Percentiles rank a stretch among this genome's conserved stretches.
These are phyloP conservation scores for Colletotrichum australisinense DNA, from an alignment of 2,329 filamentous ascomycete genomes.

Conservation along the genomic window DNA sequence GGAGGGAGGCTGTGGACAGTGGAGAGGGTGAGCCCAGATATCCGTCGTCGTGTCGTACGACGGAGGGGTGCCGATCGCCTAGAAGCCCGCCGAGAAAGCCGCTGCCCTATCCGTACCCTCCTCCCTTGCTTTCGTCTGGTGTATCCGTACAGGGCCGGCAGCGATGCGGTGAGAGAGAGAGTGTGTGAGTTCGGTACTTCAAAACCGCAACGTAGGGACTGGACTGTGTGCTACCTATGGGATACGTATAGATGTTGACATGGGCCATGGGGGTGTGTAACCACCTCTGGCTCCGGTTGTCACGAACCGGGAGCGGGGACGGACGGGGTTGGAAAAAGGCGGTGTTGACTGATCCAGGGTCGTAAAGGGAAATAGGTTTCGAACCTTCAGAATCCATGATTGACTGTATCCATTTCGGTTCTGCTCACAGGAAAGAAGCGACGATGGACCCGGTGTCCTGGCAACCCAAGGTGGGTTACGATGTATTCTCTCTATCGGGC, in stretches of 20 bases:
- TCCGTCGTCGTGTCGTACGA: slow-evolving; percentile 12
- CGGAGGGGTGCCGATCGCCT: slow-evolving; percentile 29
- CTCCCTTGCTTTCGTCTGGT: neutral
- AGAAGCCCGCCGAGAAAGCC: slow-evolving; percentile 13
- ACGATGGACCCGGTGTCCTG: neutral
- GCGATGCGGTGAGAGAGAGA: slow-evolving; percentile 10
- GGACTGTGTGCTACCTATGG: neutral
- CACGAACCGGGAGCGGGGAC: neutral
- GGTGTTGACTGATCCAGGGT: slow-evolving; percentile 17
- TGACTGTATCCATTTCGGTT: too few species aligned
- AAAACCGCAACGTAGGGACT: neutral
- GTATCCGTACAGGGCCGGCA: neutral
- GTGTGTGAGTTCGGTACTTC: neutral
- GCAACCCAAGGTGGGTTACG: neutral
- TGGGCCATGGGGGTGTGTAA: neutral
- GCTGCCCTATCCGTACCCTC: neutral
- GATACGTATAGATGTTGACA: neutral
- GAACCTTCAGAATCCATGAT: neutral
- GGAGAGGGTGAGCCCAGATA: neutral
- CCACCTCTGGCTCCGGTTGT: slow-evolving; percentile 5
- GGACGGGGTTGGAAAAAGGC: slow-evolving; percentile 3
- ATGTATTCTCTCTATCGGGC: neutral
- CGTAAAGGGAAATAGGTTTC: slow-evolving; percentile 13
- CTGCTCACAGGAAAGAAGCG: neutral
- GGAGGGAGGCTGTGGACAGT: neutral